Evolutionary conservation across 345 rosid genomes (phyloP).

Genomic region (Microcos paniculata): DNA sequence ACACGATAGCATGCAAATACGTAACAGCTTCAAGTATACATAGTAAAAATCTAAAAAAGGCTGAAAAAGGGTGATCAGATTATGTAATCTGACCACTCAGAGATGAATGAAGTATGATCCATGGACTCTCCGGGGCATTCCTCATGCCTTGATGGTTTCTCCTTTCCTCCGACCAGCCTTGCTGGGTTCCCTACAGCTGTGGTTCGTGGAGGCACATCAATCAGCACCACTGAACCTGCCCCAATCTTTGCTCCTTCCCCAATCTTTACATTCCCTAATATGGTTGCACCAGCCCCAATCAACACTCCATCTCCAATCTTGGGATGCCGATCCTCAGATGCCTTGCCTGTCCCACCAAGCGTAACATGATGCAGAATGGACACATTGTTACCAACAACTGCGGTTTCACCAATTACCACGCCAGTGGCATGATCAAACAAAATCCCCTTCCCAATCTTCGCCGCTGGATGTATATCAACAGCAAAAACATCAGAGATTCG

Average conservation of each 20-base stretch:
- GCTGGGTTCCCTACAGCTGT: constrained; percentile 98
- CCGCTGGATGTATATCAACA: constrained; percentile 94
- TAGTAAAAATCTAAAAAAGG: neutral
- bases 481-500: constrained; percentile 91
- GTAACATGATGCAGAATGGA: constrained; percentile 92
- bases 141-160: constrained; percentile 55
- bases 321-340: constrained; percentile 77
- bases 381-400: constrained; percentile 88
- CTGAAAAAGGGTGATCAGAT: constrained; percentile 13
- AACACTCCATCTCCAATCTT: constrained; percentile 93
- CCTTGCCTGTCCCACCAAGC: constrained; percentile 91
- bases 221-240: constrained; percentile 87
- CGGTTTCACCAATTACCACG: constrained; percentile 88
- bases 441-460: constrained; percentile 83
- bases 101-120: constrained; percentile 95
- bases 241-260: constrained; percentile 94
- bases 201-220: constrained; percentile 69
- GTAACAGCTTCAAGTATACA: neutral
- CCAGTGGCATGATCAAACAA: constrained; percentile 94
- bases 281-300: constrained; percentile 94
- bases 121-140: constrained; percentile 92
- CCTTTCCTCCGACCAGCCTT: constrained; percentile 88
- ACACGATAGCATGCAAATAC: neutral
- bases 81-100: constrained; percentile 91
- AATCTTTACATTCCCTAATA: constrained; percentile 76